A percentile compares a stretch with the other conserved stretches of the same genome.
Conservation (phyloP, 2,329 filamentous ascomycete genomes). For the Arachnopeziza araneosa region DNA sequence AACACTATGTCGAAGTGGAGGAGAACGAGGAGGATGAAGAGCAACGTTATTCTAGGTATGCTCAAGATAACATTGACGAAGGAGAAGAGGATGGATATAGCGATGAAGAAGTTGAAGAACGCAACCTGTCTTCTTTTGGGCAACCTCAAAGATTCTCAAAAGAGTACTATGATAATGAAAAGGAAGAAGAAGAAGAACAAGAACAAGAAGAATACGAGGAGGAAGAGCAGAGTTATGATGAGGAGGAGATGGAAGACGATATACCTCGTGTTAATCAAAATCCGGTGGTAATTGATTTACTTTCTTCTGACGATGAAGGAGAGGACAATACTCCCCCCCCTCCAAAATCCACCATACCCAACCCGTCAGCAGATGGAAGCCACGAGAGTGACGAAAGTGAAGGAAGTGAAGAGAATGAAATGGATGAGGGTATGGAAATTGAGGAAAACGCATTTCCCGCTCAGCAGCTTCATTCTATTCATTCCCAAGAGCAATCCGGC, state of each 20-base stretch:
- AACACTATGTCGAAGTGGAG: neutral
- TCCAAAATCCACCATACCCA: neutral
- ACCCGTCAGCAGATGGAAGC: neutral
- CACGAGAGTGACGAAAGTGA: conserved; percentile 2
- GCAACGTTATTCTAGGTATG: neutral
- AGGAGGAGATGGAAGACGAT: conserved; percentile 22
- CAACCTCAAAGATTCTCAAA: neutral
- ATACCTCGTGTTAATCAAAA: conserved; percentile 6
- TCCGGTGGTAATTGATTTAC: conserved; percentile 28
- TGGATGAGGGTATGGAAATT: conserved; percentile 4
- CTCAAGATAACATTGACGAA: neutral
- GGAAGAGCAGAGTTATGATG: conserved; percentile 21
- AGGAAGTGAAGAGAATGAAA: conserved; percentile 8
- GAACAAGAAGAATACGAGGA: conserved; percentile 10
- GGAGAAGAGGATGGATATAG: conserved; percentile 1
- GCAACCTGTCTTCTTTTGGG: neutral
- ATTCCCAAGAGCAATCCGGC: neutral
- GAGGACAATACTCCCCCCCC: conserved; percentile 3
- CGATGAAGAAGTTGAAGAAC: neutral
- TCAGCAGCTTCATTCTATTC: neutral
- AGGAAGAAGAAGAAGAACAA: no score
- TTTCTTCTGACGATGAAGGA: conserved; percentile 33
- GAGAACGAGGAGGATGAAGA: neutral
- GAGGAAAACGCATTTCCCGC: neutral
- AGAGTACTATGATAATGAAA: no score